phyloP scores from a whole-genome alignment of 179 eudicot genomes.

The Camellia oleifera region DNA sequence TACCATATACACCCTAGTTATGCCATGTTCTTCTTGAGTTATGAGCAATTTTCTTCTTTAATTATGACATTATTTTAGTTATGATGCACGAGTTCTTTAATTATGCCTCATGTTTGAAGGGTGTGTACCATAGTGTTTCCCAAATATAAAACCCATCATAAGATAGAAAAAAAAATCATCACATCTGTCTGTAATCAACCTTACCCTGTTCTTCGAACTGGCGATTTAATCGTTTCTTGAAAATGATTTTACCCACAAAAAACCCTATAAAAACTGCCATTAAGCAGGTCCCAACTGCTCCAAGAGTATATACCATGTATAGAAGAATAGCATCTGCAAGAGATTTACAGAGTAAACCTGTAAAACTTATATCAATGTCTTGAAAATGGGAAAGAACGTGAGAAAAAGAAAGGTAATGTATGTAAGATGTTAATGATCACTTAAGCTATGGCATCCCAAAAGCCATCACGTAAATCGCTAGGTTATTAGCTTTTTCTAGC shows the following conservation, averaged over 20 bases:
- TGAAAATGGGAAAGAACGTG: background rate
- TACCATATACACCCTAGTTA: too few species aligned
- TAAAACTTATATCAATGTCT: background rate
- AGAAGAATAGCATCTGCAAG: background rate
- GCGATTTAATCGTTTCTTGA: background rate
- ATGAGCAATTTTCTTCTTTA: too few species aligned
- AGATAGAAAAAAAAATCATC: background rate
- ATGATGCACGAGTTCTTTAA: too few species aligned
- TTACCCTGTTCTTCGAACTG: background rate
- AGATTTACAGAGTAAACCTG: background rate
- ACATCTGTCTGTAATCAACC: background rate
- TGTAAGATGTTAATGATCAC: background rate
- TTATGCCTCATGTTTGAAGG: too few species aligned
- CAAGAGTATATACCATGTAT: background rate
- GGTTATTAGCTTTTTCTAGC: too few species aligned
- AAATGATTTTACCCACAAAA: background rate
- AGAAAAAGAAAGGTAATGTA: background rate
- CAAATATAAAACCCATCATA: too few species aligned
- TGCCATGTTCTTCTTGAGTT: too few species aligned
- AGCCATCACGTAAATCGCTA: too few species aligned
- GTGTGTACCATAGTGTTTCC: too few species aligned
- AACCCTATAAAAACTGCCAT: background rate
- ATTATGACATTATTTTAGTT: too few species aligned
- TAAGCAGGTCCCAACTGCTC: background rate
- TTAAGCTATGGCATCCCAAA: too few species aligned